Evolutionary conservation across 176 grass and related monocot species (phyloP).

Genomic region (Alopecurus myosuroides): DNA sequence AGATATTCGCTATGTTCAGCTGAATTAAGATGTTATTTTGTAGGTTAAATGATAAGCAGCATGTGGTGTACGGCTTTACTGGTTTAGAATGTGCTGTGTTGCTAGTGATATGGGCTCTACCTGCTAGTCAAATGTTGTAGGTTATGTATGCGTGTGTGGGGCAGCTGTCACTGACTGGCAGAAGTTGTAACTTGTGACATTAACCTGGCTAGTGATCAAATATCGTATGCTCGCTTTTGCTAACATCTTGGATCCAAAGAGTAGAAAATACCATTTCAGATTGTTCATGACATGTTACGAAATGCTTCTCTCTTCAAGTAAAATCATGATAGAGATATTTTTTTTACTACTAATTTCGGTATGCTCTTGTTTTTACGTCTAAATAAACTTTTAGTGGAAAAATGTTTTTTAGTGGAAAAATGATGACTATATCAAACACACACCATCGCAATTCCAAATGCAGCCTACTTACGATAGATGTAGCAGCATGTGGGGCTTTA

Average conservation of each 20-base stretch:
- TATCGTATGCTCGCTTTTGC: not conserved
- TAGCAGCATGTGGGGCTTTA: not conserved
- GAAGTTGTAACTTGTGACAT: not conserved
- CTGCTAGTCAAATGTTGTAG: not conserved
- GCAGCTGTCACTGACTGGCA: not conserved
- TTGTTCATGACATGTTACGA: not conserved
- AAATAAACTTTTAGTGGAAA: no score
- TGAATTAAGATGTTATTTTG: slow-evolving; percentile 16
- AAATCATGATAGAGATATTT: not conserved
- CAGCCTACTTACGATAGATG: no score
- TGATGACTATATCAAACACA: no score
- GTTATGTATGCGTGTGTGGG: not conserved
- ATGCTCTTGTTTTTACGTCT: no score
- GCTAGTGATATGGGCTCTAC: not conserved
- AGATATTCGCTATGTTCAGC: not conserved
- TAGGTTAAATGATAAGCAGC: slow-evolving; percentile 15
- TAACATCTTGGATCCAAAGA: not conserved
- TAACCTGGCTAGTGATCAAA: not conserved
- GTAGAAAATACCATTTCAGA: not conserved
- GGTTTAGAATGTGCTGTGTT: not conserved
- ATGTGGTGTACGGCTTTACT: not conserved
- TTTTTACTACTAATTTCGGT: no score
- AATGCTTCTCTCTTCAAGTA: not conserved
- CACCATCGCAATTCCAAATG: no score
- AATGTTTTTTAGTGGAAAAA: no score